A percentile compares a stretch with the other conserved stretches of the same genome.
These are phyloP conservation scores for Cercophora samala DNA, from an alignment of 495 filamentous ascomycete species.

Conservation along the genomic window DNA sequence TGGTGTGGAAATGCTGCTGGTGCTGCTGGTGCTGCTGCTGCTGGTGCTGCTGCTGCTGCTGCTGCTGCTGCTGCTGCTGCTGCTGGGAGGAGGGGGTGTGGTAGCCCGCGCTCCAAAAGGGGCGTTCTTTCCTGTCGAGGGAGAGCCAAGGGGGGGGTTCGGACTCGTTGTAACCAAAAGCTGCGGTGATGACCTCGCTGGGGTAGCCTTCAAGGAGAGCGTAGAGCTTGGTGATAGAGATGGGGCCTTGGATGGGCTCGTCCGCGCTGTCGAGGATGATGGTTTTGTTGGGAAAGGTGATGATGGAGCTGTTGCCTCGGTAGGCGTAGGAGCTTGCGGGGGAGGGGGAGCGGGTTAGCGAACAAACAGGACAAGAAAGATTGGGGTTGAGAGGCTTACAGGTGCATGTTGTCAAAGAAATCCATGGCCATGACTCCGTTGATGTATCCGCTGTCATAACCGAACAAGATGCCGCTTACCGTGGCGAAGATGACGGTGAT, in stretches of 20 bases:
- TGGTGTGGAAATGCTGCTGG: neutral
- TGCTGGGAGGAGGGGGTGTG: too few relatives aligned
- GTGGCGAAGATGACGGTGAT: too few relatives aligned
- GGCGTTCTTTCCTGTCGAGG: constrained; percentile 1
- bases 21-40: too few relatives aligned
- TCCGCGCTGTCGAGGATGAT: too few relatives aligned
- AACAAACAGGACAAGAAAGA: too few relatives aligned
- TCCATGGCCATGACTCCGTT: constrained; percentile 43
- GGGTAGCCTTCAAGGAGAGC: neutral
- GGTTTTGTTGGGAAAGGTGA: too few relatives aligned
- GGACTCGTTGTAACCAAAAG: constrained; percentile 39
- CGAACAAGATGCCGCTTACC: constrained; percentile 56
- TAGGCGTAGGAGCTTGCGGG: neutral
- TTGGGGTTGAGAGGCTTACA: too few relatives aligned
- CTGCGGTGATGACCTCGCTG: neutral
- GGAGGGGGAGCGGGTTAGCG: neutral
- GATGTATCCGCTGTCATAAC: constrained; percentile 54
- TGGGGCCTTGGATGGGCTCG: constrained; percentile 15
- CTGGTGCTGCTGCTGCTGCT: too few relatives aligned
- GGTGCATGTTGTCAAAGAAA: constrained; percentile 30
- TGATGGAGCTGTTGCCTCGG: neutral
- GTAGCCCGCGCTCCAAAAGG: constrained; percentile 6
- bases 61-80: too few relatives aligned
- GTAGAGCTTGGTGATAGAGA: constrained; percentile 37
- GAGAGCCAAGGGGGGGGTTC: constrained; percentile 4